Base-by-base conservation (phyloP, 805 yeast genomes). In the Candida fluviatilis region DNA sequence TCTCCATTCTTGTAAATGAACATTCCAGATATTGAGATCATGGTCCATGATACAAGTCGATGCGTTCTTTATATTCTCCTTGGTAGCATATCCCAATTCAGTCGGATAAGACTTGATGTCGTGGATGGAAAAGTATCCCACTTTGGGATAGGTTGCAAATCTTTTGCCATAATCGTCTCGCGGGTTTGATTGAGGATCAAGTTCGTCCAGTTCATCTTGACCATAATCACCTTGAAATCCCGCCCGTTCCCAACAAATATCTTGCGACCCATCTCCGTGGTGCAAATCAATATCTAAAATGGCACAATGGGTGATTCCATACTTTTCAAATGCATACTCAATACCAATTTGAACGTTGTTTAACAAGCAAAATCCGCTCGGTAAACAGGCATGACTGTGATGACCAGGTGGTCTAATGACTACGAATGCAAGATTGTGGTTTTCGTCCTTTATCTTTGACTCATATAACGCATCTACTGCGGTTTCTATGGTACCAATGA, bases 211-310 rank as follows among this genome's bases (percentile, higher is more conserved):
- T 36, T 62, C 66, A 31, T 73, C 77, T 40, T 71, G 69, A n/a
- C 73, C 73, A 43, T 61, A 64, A 42, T 68, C 73, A 5, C 72
- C 74, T 3, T 50, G 38, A 48, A 77, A 73, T 0, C 87, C 86
- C 1, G 84, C 84, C 45, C 85, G 68, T 50, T 78, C 81, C 89
- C 90, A 86, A 50, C 90, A 80, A 18, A 86, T 82, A 56, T 86
- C 95, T 50, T 87, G 95, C 5, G 86, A 75, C 11, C 95, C 95
- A 58, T 86, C 95, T 13, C 95, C 95, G 54, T 86, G 95, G 53
- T 86, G 95, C 30, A 86, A 66, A 57, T 86, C 95, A 45, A 87
- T 82, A 57, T 86, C 95, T 21, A 86, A 60, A 14, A 86, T 82
- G 0, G 83, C 89, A 13, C 88, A 88, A 61, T 86, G 95, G 1